Percentiles rank a stretch among this genome's conserved stretches.
Evolutionary conservation across 208 protist species (phyloP).

Genomic region (Crithidia brevicula): DNA sequence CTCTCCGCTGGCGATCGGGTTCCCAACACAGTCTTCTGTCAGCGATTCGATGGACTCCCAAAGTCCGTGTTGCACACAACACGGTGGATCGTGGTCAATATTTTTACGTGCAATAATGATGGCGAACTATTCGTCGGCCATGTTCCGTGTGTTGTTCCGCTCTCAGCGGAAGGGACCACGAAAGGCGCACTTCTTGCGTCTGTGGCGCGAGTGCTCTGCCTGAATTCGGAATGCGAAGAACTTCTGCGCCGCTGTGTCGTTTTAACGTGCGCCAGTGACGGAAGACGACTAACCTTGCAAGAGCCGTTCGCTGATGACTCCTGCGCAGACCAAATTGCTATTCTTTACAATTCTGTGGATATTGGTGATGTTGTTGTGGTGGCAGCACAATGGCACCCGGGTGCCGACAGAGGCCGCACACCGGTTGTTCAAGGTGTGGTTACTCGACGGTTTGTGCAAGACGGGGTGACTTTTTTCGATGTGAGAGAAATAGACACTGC

Average conservation of each 20-base stretch:
- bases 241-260: constrained; percentile 41
- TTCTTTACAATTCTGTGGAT: constrained; percentile 45
- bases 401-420: not conserved
- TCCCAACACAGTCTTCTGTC: constrained; percentile 49
- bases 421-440: constrained; percentile 47
- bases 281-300: constrained; percentile 17
- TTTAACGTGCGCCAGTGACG: constrained; percentile 27
- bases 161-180: constrained; percentile 6
- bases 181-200: constrained; percentile 28
- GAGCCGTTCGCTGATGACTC: constrained; percentile 19
- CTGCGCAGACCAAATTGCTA: constrained; percentile 31
- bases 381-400: constrained; percentile 9
- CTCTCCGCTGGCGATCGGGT: constrained; percentile 34
- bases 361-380: constrained; percentile 58
- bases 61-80: not conserved
- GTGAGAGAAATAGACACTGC: constrained; percentile 38
- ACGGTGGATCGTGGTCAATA: constrained; percentile 43
- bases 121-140: constrained; percentile 37
- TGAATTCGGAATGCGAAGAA: constrained; percentile 34
- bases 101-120: constrained; percentile 38
- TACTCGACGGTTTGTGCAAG: constrained; percentile 26
- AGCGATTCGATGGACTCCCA: constrained; percentile 6
- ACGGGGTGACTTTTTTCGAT: constrained; percentile 47
- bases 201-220: constrained; percentile 29
- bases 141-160: constrained; percentile 41